Base-by-base conservation (phyloP, 306 rosid genomes). In the Senna siamea region DNA sequence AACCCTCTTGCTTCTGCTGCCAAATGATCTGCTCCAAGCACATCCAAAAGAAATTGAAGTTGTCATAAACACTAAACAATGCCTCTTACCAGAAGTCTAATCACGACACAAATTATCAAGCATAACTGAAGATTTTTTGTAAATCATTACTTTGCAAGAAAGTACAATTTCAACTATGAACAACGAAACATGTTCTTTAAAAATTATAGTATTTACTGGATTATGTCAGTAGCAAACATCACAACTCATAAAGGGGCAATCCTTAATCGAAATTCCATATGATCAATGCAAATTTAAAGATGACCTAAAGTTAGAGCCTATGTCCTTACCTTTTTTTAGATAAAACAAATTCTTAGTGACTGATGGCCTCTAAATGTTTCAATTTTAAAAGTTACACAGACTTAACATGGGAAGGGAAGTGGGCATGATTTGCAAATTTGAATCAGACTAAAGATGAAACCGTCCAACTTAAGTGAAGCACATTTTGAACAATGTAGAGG, bases 21-120 rank as follows among this genome's bases (percentile, higher is more conserved):
- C 72, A 13, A 79, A 72, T 60, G 47, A 82, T 69, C 97, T 86
- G 77, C 61, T 54, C 78, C 64, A 76, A 79, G 74, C 48, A 61
- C 70, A 76, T 19, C 18, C 66, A 61, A 53, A 46, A 70, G 28
- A 57, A 48, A 66, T 53, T 47, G 44, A 64, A 57, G 7, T 13
- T 58, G 47, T 15, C 22, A 63, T 4, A 60, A 19, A 37, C 9
- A 61, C 67, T 12, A 37, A 46, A 63, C 51, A 13, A 22, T 17
- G 20, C 37, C 52, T 47, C 44, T 72, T 60, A 4, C 13, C 9
- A 32, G 10, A 43, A 61, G 10, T 17, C 62, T 50, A 57, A 47
- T 26, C 44, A 13, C 13, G 19, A 26, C 20, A 26, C n/a, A 50
- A 20, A 35, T 22, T 14, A 8, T 63, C 14, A 47, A 14, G 35